Evolutionary conservation across 1,284 basidiomycete species (phyloP).

Genomic region (Ceraceosorus bombacis): DNA sequence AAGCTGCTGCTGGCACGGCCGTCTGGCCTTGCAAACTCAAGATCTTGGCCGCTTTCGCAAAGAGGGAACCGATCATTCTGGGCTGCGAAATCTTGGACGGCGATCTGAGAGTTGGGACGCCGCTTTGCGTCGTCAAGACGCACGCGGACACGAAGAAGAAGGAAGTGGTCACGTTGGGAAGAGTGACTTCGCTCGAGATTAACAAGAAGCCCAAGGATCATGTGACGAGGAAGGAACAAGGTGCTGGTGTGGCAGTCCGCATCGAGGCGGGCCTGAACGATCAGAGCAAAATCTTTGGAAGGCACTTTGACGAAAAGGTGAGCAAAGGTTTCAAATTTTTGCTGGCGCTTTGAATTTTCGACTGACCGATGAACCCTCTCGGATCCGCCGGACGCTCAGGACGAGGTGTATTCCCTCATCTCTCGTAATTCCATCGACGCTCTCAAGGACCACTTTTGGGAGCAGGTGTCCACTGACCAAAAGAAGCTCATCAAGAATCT

Average conservation of each 20-base stretch:
- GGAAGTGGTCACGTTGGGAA: conserved; percentile 83
- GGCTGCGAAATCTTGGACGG: conserved; percentile 97
- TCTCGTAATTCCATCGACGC: conserved; percentile 89
- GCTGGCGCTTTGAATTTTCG: neutral
- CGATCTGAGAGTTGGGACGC: conserved; percentile 79
- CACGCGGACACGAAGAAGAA: conserved; percentile 80
- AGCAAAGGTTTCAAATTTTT: neutral
- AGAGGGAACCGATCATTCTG: conserved; percentile 90
- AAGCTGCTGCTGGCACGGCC: conserved; percentile 84
- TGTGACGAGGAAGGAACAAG: conserved; percentile 84
- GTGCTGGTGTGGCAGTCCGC: conserved; percentile 94
- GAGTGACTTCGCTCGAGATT: conserved; percentile 63
- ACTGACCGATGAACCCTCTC: neutral
- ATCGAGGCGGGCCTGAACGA: conserved; percentile 96
- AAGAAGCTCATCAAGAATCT: conserved; percentile 88
- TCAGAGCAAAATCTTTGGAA: conserved; percentile 65
- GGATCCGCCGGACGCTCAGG: conserved; percentile 51
- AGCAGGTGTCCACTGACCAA: conserved; percentile 82
- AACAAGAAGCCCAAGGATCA: conserved; percentile 56
- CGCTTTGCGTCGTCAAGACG: conserved; percentile 83
- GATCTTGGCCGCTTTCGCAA: conserved; percentile 85
- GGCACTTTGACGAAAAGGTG: conserved; percentile 77
- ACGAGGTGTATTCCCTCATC: conserved; percentile 84
- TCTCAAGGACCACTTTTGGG: conserved; percentile 81
- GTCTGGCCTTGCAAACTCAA: conserved; percentile 95